Conservation (phyloP, 345 rosid genomes). For the Salix exigua region DNA sequence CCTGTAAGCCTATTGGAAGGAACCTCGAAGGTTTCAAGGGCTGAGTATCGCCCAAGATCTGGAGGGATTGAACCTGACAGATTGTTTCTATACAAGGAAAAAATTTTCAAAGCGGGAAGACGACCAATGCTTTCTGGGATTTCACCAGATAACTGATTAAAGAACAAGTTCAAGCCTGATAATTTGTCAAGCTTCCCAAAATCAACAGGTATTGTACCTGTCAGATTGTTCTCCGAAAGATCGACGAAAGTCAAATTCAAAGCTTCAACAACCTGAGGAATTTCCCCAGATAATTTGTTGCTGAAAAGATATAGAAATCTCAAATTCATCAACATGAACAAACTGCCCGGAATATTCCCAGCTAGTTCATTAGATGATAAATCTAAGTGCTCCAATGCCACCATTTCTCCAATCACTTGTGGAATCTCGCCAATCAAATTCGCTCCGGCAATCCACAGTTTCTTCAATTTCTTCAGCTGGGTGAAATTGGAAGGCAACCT, state of each 20-base stretch:
- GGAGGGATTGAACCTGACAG: slow-evolving; percentile 49
- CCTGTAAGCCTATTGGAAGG: slow-evolving; percentile 41
- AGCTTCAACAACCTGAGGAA: slow-evolving; percentile 39
- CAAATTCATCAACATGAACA: slow-evolving; percentile 48
- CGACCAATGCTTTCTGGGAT: slow-evolving; percentile 44
- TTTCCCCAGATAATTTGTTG: slow-evolving; percentile 40
- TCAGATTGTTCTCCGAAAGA: slow-evolving; percentile 47
- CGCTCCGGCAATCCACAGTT: slow-evolving; percentile 20
- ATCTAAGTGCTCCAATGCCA: slow-evolving; percentile 41
- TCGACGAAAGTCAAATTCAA: slow-evolving; percentile 34
- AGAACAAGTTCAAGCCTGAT: slow-evolving; percentile 19
- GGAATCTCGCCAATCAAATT: slow-evolving; percentile 58
- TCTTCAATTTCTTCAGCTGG: slow-evolving; percentile 40
- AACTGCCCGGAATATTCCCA: slow-evolving; percentile 38
- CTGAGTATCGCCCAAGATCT: slow-evolving; percentile 45
- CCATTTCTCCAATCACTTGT: slow-evolving; percentile 31
- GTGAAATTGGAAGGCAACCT: slow-evolving; percentile 50
- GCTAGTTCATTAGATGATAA: slow-evolving; percentile 27
- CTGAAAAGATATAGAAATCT: slow-evolving; percentile 21
- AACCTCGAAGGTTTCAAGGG: slow-evolving; percentile 37
- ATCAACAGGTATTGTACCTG: slow-evolving; percentile 45
- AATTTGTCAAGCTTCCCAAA: slow-evolving; percentile 43
- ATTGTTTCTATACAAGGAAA: slow-evolving; percentile 42
- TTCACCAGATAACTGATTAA: slow-evolving; percentile 46
- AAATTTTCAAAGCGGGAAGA: slow-evolving; percentile 38